Evolutionary conservation across 2,329 filamentous ascomycete genomes (phyloP), one percentile per base, ranked within the genome.

Genomic region (Paecilomyces dactylethromorphus): DNA sequence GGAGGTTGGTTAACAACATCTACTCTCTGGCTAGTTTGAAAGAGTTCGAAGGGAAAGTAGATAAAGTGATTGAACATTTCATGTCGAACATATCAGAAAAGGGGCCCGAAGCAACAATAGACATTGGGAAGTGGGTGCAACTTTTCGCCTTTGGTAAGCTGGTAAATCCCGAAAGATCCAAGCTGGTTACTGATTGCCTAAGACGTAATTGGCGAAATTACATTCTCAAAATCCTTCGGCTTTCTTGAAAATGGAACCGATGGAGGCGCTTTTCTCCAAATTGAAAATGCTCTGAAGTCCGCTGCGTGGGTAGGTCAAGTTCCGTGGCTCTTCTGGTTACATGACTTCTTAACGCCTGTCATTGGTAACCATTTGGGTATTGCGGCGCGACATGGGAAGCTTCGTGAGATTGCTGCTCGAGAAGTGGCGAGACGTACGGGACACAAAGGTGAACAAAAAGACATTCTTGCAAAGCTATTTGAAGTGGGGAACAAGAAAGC

Each of bases 191-290:
- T 52, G 52, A n/a, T 11, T 35, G 31, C 10, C 31, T 12, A 21
- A 73, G 74, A 78, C 54, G 72, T 78, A 32, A 78, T 76, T 26
- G 75, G 75, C 26, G 72, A 74, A 61, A 62, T 77, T n/a, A 75
- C 74, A 1, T 76, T 75, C 58, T 70, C 68, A 21, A 68, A 71
- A 56, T 64, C 66, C 24, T 76, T 76, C 57, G 70, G 71, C 21
- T 76, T 75, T 59, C 66, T 76, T 62, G 70, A 72, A 12, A 61
- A 58, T 0, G 73, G 66, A 8, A 50, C 58, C 11, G 72, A 76
- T 55, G 68, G 74, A 55, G 73, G 72, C 3, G 65, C 69, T 1
- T 73, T 77, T 57, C 52, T 49, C 6, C 61, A 65, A 10, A 76
- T 77, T 54, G 68, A 75, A 32, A 58, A 56, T 10, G 67, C 68